phyloP scores from a whole-genome alignment of 176 grass and related monocot species.

The Hordeum vulgare region MorexV3_pseudomolecules_assembly NC_058518.1:213421257-213421756 shows the following conservation, averaged over 20 bases:
- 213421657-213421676: not conserved
- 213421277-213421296: no score
- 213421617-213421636: not conserved
- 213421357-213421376: no score
- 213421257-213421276: no score
- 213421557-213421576: not conserved
- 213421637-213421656: not conserved
- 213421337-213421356: no score
- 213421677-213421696: not conserved
- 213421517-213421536: not conserved
- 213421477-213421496: not conserved
- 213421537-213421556: not conserved
- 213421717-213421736: not conserved
- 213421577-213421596: not conserved
- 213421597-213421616: not conserved
- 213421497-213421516: not conserved
- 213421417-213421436: no score
- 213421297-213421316: no score
- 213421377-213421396: no score
- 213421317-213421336: no score
- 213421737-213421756: conserved; percentile 84
- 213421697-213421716: not conserved
- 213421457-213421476: conserved; percentile 1
- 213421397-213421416: no score
- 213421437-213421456: no score